phyloP scores from a whole-genome alignment of 2,329 filamentous ascomycete genomes.

The Neofusicoccum ribis region DNA sequence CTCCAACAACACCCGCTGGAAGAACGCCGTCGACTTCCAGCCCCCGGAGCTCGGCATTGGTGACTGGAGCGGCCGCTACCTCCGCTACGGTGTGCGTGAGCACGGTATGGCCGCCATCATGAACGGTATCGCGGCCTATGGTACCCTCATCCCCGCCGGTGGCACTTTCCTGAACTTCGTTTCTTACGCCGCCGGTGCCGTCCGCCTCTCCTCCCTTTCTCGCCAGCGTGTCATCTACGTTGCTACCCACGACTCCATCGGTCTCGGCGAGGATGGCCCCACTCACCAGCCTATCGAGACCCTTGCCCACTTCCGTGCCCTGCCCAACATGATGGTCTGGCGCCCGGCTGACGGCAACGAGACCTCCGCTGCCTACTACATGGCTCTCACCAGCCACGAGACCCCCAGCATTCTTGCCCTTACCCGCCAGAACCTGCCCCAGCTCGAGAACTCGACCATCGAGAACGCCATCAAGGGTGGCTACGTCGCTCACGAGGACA shows the following conservation, averaged over 20 bases:
- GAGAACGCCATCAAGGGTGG: conserved; percentile 92
- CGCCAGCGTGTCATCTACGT: conserved; percentile 92
- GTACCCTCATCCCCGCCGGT: conserved; percentile 87
- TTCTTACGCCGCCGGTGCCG: conserved; percentile 92
- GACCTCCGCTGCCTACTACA: conserved; percentile 96
- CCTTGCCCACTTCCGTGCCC: conserved; percentile 94
- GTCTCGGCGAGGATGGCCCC: conserved; percentile 96
- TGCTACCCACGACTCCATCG: conserved; percentile 98
- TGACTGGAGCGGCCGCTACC: conserved; percentile 86
- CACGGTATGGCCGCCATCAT: conserved; percentile 39
- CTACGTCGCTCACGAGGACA: conserved; percentile 83
- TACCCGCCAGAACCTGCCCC: conserved; percentile 96
- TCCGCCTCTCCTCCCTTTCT: conserved; percentile 90
- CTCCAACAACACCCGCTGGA: conserved; percentile 98
- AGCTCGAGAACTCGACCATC: conserved; percentile 91
- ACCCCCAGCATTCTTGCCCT: conserved; percentile 93
- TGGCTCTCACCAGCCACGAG: conserved; percentile 83
- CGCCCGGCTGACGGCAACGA: conserved; percentile 98
- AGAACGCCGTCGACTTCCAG: conserved; percentile 96
- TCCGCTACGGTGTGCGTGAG: conserved; percentile 63
- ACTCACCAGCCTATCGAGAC: conserved; percentile 99
- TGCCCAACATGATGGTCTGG: conserved; percentile 99
- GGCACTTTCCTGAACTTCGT: conserved; percentile 99
- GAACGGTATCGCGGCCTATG: conserved; percentile 64
- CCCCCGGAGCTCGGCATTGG: conserved; percentile 82